Conservation (phyloP, 306 rosid genomes). For the Prunus padus region DNA sequence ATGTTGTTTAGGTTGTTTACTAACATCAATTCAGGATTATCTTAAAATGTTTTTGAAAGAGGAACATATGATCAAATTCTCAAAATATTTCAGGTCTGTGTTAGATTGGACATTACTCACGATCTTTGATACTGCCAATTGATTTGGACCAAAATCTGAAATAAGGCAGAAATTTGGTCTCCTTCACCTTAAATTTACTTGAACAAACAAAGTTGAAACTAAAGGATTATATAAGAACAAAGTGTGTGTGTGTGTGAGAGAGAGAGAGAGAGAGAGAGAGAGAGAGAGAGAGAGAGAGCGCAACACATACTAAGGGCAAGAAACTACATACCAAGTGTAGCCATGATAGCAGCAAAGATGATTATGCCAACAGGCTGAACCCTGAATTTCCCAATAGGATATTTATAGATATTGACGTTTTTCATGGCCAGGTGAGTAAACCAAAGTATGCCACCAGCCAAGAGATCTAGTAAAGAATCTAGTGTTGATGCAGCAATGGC, state of each 20-base stretch:
- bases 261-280: not conserved
- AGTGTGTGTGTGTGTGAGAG: too few species aligned
- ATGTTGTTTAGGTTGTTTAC: not conserved
- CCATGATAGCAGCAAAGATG: constrained; percentile 94
- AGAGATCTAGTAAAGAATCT: constrained; percentile 56
- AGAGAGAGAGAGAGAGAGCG: not conserved
- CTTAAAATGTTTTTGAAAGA: not conserved
- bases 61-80: not conserved
- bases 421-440: constrained; percentile 88
- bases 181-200: not conserved
- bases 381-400: constrained; percentile 91
- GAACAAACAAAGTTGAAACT: not conserved
- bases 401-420: constrained; percentile 65
- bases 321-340: constrained; percentile 65
- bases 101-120: not conserved
- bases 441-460: constrained; percentile 97
- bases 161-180: not conserved
- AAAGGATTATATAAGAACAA: not conserved
- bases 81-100: not conserved
- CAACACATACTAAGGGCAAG: not conserved
- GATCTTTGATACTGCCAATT: not conserved
- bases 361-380: constrained; percentile 95
- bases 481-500: constrained; percentile 66
- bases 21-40: too few species aligned
- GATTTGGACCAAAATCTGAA: not conserved